phyloP scores from a whole-genome alignment of 2,329 filamentous ascomycete species.

The Cryphonectria nitschkei region DNA sequence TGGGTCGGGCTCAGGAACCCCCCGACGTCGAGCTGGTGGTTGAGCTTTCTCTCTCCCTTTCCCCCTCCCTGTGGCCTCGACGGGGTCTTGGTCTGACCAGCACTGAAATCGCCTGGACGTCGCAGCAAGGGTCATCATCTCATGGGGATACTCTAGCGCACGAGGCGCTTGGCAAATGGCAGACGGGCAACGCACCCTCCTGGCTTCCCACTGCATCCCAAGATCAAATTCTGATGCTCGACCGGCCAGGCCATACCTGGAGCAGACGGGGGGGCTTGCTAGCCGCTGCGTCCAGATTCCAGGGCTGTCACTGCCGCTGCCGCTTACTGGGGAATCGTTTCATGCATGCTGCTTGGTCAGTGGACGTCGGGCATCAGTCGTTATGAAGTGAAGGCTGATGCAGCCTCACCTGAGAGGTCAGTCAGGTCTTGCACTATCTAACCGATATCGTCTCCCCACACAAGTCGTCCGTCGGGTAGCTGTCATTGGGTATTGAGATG shows the following conservation, averaged over 20 bases:
- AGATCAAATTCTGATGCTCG: slow-evolving; percentile 8
- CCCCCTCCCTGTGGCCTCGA: slow-evolving; percentile 3
- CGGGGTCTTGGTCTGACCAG: slow-evolving; percentile 10
- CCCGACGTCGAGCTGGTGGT: slow-evolving; percentile 7
- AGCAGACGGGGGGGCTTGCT: not conserved
- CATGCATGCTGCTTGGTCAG: slow-evolving; percentile 9
- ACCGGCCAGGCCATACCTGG: slow-evolving; percentile 2
- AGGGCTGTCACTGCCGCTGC: slow-evolving; percentile 4
- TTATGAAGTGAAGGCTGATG: not conserved
- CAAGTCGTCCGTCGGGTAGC: not conserved
- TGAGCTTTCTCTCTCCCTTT: not conserved
- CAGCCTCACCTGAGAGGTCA: slow-evolving; percentile 8
- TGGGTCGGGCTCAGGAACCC: slow-evolving; percentile 9
- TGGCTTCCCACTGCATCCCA: slow-evolving; percentile 1
- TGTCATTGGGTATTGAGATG: not conserved
- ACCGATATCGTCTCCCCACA: not conserved
- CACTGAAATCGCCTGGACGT: slow-evolving; percentile 10
- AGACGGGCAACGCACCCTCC: slow-evolving; percentile 4
- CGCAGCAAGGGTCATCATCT: slow-evolving; percentile 19
- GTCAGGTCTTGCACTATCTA: slow-evolving; percentile 7
- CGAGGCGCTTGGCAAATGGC: slow-evolving; percentile 12
- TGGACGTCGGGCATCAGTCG: slow-evolving; percentile 12
- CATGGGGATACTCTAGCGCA: not conserved
- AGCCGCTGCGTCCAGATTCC: slow-evolving; percentile 8
- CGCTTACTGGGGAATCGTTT: slow-evolving; percentile 12